Evolutionary conservation across 2,329 filamentous ascomycete genomes (phyloP).

Genomic region (Aquanectria penicillioides): DNA sequence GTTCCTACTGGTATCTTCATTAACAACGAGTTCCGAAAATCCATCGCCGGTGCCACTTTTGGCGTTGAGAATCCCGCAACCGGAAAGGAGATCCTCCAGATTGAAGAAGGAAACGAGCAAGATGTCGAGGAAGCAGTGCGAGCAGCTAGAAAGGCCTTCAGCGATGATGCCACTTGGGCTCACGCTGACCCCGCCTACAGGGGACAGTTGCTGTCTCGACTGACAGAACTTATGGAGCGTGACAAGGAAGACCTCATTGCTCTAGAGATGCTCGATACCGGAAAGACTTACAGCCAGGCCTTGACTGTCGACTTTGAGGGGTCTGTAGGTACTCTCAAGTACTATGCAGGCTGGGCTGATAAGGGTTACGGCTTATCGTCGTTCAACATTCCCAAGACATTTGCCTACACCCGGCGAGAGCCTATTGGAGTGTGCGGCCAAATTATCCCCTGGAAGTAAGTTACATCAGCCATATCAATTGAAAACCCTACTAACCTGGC

Average conservation of each 20-base stretch:
- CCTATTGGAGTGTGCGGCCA: constrained; percentile 22
- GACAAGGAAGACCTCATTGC: constrained; percentile 8
- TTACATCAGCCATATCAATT: no score
- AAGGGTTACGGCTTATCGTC: constrained; percentile 5
- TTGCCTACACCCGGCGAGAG: constrained; percentile 13
- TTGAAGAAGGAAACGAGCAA: neutral
- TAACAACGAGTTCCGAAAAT: constrained; percentile 17
- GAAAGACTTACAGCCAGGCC: constrained; percentile 9
- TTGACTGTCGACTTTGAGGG: constrained; percentile 1
- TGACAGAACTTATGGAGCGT: constrained; percentile 10
- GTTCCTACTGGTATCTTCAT: constrained; percentile 14
- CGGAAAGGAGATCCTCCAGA: constrained; percentile 1
- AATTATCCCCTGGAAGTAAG: constrained; percentile 23
- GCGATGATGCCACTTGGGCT: constrained; percentile 3
- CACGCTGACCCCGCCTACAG: neutral
- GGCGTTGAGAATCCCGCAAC: neutral
- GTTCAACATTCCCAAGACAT: constrained; percentile 4
- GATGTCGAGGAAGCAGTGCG: constrained; percentile 19
- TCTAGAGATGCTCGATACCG: constrained; percentile 5
- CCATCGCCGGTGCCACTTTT: neutral
- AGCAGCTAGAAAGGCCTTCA: constrained; percentile 13
- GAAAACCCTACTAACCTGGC: neutral
- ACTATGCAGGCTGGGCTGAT: constrained; percentile 19
- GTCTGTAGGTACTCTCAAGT: constrained; percentile 4
- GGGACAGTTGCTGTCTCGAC: neutral